Evolutionary conservation across 441 rosid genomes (phyloP).

Genomic region (Melianthus villosus): DNA sequence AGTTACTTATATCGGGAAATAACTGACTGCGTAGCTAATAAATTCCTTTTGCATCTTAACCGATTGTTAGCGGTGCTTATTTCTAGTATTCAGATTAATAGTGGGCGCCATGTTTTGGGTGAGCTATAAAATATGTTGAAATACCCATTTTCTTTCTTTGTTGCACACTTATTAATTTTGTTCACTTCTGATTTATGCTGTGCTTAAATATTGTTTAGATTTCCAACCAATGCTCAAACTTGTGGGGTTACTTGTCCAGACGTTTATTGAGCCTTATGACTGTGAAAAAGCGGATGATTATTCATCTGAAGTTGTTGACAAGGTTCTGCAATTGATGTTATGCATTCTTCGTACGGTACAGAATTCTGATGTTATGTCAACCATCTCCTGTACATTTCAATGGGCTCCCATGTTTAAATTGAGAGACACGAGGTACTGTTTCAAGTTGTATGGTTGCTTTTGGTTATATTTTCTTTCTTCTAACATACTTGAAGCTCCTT

Average conservation of each 20-base stretch:
- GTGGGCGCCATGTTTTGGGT: constrained; percentile 38
- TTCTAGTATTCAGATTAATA: constrained; percentile 31
- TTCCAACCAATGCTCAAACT: constrained; percentile 35
- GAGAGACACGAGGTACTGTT: constrained; percentile 44
- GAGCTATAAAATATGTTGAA: constrained; percentile 14
- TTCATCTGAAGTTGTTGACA: constrained; percentile 34
- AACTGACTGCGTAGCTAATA: constrained; percentile 18
- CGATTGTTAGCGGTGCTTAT: constrained; percentile 41
- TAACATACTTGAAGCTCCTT: constrained; percentile 14
- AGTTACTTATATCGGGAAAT: constrained; percentile 39
- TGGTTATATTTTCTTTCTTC: constrained; percentile 1
- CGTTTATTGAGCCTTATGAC: constrained; percentile 23
- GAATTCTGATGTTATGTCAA: constrained; percentile 18
- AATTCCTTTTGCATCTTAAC: constrained; percentile 25
- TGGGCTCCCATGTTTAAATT: constrained; percentile 69
- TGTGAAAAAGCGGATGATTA: constrained; percentile 19
- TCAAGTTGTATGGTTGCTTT: background rate
- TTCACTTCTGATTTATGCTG: constrained; percentile 2
- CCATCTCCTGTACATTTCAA: constrained; percentile 29
- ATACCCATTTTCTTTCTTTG: constrained; percentile 9
- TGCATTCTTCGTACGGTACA: constrained; percentile 39
- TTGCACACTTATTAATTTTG: constrained; percentile 6
- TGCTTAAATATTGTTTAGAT: constrained; percentile 31
- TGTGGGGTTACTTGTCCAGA: constrained; percentile 27
- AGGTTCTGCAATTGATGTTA: constrained; percentile 50